These are phyloP conservation scores for Carex kokanica DNA, from an alignment of 176 grass and related monocot species.

Conservation along the genomic window DNA sequence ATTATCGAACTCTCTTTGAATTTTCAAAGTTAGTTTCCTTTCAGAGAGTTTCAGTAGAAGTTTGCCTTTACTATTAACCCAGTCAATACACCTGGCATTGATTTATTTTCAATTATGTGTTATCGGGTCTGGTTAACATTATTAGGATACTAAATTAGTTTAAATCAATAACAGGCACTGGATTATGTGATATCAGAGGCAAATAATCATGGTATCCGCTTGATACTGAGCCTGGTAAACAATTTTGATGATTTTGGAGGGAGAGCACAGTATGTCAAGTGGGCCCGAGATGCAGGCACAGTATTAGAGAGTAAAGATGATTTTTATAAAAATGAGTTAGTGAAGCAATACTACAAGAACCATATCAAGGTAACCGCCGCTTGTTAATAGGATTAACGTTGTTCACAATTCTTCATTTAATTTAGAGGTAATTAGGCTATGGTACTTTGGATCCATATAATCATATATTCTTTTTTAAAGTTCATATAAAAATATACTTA, in stretches of 20 bases:
- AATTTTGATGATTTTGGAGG: slow-evolving; percentile 75
- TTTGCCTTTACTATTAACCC: not conserved
- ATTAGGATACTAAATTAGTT: not conserved
- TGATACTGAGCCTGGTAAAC: slow-evolving; percentile 75
- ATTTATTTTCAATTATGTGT: not conserved
- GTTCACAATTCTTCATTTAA: not conserved
- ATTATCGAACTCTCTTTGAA: not conserved
- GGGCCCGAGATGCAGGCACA: slow-evolving; percentile 49
- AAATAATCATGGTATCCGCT: slow-evolving; percentile 40
- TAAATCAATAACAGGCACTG: slow-evolving; percentile 37
- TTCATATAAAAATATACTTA: too few species aligned
- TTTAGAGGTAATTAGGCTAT: not conserved
- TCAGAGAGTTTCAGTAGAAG: not conserved
- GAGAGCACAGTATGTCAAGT: slow-evolving; percentile 59
- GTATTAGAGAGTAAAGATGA: slow-evolving; percentile 40
- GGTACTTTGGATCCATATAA: too few species aligned
- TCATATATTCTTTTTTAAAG: too few species aligned
- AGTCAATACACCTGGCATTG: not conserved
- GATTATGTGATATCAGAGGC: slow-evolving; percentile 80
- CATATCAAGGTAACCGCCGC: slow-evolving; percentile 48
- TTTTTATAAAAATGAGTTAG: slow-evolving; percentile 56
- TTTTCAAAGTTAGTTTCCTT: not conserved
- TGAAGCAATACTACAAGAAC: slow-evolving; percentile 69
- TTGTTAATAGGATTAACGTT: not conserved
- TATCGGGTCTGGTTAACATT: not conserved